These are phyloP conservation scores for Pichia sp. DNA, from an alignment of 1,139 yeast species.

Conservation along the genomic window DNA sequence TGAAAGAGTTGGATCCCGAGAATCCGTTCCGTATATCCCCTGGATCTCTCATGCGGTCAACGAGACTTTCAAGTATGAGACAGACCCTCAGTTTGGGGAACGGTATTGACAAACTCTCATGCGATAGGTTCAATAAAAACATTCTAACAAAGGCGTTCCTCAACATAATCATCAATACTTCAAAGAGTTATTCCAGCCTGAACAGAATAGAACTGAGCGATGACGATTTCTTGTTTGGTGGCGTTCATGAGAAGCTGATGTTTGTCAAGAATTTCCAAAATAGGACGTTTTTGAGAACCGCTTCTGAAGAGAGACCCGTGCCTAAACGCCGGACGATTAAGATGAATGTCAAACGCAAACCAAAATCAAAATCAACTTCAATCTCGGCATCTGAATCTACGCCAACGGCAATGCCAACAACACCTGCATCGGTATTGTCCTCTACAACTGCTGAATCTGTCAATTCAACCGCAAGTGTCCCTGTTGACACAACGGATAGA, in stretches of 20 bases:
- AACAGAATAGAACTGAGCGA: conserved; percentile 22
- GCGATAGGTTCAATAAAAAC: conserved; percentile 26
- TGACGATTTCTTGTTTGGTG: conserved; percentile 19
- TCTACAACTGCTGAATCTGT: too few species aligned
- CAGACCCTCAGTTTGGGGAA: conserved; percentile 63
- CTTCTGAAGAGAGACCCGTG: conserved; percentile 35
- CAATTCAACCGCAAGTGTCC: too few species aligned
- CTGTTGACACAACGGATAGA: too few species aligned
- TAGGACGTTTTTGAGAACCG: conserved; percentile 32
- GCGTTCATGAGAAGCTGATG: conserved; percentile 29
- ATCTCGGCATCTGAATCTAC: too few species aligned
- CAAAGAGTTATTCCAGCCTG: conserved; percentile 16
- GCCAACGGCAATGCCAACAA: too few species aligned
- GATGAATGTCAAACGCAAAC: conserved; percentile 32
- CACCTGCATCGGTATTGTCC: too few species aligned
- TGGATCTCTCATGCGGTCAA: conserved; percentile 61
- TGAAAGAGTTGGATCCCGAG: conserved; percentile 49
- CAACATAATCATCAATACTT: conserved; percentile 21
- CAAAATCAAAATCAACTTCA: too few species aligned
- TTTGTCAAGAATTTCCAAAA: conserved; percentile 45
- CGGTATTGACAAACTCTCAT: conserved; percentile 21
- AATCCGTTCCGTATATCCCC: conserved; percentile 52
- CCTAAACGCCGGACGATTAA: conserved; percentile 46
- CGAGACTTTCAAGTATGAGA: conserved; percentile 68
- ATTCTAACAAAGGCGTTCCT: conserved; percentile 28